Percentiles rank a stretch among this genome's conserved stretches.
These are phyloP conservation scores for Terfezia claveryi DNA, from an alignment of 495 filamentous ascomycete genomes.

Conservation along the genomic window DNA sequence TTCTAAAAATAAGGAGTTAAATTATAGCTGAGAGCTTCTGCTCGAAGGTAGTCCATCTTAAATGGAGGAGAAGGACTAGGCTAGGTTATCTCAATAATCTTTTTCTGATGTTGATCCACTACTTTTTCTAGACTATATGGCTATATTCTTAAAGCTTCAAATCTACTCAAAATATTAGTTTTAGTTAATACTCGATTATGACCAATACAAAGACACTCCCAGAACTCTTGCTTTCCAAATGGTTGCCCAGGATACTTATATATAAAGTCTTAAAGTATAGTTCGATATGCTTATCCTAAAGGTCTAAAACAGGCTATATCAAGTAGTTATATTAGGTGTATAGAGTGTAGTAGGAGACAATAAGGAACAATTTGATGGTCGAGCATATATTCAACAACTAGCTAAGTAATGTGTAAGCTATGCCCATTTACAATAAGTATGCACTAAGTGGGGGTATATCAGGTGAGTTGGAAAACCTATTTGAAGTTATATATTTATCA, in stretches of 20 bases:
- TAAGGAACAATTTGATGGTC: conserved; percentile 1
- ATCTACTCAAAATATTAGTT: too few relatives aligned
- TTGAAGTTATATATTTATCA: conserved; percentile 1
- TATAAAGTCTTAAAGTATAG: conserved; percentile 1
- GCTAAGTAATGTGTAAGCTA: conserved; percentile 5
- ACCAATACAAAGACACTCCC: too few relatives aligned
- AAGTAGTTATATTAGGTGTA: conserved; percentile 3
- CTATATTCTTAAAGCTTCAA: too few relatives aligned
- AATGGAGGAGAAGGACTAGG: too few relatives aligned
- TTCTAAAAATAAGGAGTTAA: too few relatives aligned
- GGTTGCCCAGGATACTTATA: not conserved
- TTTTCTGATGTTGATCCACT: too few relatives aligned
- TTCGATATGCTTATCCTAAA: conserved; percentile 1
- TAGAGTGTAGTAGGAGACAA: conserved; percentile 5
- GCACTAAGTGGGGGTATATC: not conserved
- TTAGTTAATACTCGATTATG: not conserved
- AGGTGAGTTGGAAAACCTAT: not conserved
- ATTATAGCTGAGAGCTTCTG: too few relatives aligned
- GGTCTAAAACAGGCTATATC: conserved; percentile 3
- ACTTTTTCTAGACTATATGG: too few relatives aligned
- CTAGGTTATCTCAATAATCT: too few relatives aligned
- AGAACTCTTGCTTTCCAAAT: too few relatives aligned
- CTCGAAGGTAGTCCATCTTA: too few relatives aligned
- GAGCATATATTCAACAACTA: conserved; percentile 3
- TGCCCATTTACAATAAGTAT: conserved; percentile 5